Percentiles rank a stretch among this genome's conserved stretches.
These are phyloP conservation scores for Pyrenophora graminea DNA, from an alignment of 2,329 filamentous ascomycete species.

Conservation along the genomic window DNA sequence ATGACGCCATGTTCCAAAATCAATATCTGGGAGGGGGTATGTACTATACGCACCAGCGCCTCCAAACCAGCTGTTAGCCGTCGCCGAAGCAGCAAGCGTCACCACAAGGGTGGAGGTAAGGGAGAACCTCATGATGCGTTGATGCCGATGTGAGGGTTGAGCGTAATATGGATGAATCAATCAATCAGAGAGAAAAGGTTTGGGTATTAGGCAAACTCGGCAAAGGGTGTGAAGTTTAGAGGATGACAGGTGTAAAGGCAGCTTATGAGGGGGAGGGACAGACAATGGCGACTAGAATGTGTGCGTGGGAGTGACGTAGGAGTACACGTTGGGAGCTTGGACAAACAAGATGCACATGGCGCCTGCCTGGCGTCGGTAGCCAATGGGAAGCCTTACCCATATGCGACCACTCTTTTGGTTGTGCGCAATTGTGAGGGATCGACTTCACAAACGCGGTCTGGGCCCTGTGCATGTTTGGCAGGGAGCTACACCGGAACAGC, in stretches of 20 bases:
- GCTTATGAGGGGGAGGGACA: constrained; percentile 37
- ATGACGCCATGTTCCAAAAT: background rate
- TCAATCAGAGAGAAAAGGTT: constrained; percentile 18
- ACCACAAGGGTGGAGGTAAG: constrained; percentile 70
- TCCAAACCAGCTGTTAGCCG: constrained; percentile 81
- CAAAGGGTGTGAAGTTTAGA: constrained; percentile 14
- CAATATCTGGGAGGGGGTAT: constrained; percentile 9
- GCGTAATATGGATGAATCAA: constrained; percentile 28
- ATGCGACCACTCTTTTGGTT: constrained; percentile 21
- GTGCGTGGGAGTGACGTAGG: constrained; percentile 37
- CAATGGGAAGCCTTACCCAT: constrained; percentile 26
- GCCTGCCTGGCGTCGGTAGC: constrained; percentile 22
- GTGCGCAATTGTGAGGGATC: constrained; percentile 26
- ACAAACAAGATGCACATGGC: constrained; percentile 27
- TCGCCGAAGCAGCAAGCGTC: constrained; percentile 71
- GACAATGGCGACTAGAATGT: constrained; percentile 24
- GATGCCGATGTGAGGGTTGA: constrained; percentile 15
- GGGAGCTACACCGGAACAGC: background rate
- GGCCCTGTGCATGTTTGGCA: constrained; percentile 2
- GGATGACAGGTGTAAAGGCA: constrained; percentile 14
- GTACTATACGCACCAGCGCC: constrained; percentile 71
- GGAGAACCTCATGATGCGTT: constrained; percentile 72
- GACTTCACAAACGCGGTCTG: constrained; percentile 18
- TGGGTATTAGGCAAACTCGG: constrained; percentile 8
- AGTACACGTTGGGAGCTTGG: constrained; percentile 26